Evolutionary conservation across 176 grass and related monocot genomes (phyloP).

Genomic region (Typha latifolia): DNA sequence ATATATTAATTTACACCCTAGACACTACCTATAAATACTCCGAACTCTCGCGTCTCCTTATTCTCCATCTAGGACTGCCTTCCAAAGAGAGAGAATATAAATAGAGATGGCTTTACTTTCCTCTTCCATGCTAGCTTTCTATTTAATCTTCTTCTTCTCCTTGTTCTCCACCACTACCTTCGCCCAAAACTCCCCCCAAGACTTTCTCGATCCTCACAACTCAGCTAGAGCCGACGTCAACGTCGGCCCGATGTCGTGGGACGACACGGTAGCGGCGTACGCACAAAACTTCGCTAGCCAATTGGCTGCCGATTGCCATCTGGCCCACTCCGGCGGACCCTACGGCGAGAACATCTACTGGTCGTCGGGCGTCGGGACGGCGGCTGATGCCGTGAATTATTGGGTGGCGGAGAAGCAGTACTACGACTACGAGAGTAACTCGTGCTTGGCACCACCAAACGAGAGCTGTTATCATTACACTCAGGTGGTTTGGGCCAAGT

Average conservation of each 20-base stretch:
- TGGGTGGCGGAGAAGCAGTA: conserved; percentile 49
- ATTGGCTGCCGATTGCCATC: conserved; percentile 58
- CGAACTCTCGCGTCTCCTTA: too few species aligned
- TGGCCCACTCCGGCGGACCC: conserved; percentile 47
- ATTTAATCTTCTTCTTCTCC: too few species aligned
- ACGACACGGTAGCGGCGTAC: conserved; percentile 40
- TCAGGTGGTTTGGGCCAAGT: conserved; percentile 46
- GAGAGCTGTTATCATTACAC: conserved; percentile 73
- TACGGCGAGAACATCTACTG: conserved; percentile 96
- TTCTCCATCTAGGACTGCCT: too few species aligned
- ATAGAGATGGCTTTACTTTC: too few species aligned
- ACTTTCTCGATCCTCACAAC: conserved; percentile 65
- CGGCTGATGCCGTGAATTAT: conserved; percentile 44
- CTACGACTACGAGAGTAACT: conserved; percentile 62
- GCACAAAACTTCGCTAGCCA: conserved; percentile 52
- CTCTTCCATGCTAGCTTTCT: too few species aligned
- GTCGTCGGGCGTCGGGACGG: conserved; percentile 36
- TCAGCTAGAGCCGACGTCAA: conserved; percentile 26
- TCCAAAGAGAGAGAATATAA: too few species aligned
- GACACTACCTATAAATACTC: too few species aligned
- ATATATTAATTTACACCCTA: too few species aligned
- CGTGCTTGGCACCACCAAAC: conserved; percentile 36
- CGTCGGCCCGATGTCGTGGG: conserved; percentile 39
- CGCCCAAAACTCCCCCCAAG: neutral
- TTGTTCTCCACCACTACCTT: too few species aligned